Base-by-base conservation (phyloP, 2,329 filamentous ascomycete species). In the Drechslera avenae region DNA sequence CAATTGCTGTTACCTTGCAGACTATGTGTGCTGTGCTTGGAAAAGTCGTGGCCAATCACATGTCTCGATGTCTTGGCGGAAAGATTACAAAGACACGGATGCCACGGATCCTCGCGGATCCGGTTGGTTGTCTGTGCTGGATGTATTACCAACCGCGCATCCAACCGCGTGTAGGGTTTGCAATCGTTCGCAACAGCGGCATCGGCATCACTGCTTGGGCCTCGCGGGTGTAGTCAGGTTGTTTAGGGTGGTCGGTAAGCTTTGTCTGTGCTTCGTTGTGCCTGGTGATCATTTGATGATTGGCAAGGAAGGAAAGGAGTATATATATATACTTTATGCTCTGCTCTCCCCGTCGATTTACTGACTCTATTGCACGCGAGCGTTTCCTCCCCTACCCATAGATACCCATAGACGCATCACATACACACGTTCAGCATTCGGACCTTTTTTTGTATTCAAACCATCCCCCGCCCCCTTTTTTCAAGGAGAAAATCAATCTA, bases 141-240 rank as follows among this genome's bases (percentile, higher is more conserved):
- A 13, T 26, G 19, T 23, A 51, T 51, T 51, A 47, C 48, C 36
- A 51, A 47, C 48, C 40, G 35, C 41, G 17, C 31, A 3, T 19
- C 19, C n/a, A n/a, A n/a, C 6, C 21, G 7, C 21, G 21, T 8
- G 21, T 46, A 7, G 16, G 37, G 17, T 39, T 13, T 28, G 26
- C 26, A 28, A 28, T 28, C 26, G 26, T 28, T 28, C 26, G 26
- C 26, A 9, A 28, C 26, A 4, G 10, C 26, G 10, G 10, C 10
- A 4, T 2, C 12, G 26, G 26, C 7, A 5, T 23, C 2, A 23
- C 4, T 23, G 21, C 21, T 23, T 8, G 3, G 6, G 6, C 9
- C 21, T 23, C 9, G 21, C 9, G 2, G 12, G 26, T 12, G 10
- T 28, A 28, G 12, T 8, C 26, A 28, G 9, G 26, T 10, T 3